Conservation (phyloP, 495 filamentous ascomycete genomes). For the Neurospora sp. region DNA sequence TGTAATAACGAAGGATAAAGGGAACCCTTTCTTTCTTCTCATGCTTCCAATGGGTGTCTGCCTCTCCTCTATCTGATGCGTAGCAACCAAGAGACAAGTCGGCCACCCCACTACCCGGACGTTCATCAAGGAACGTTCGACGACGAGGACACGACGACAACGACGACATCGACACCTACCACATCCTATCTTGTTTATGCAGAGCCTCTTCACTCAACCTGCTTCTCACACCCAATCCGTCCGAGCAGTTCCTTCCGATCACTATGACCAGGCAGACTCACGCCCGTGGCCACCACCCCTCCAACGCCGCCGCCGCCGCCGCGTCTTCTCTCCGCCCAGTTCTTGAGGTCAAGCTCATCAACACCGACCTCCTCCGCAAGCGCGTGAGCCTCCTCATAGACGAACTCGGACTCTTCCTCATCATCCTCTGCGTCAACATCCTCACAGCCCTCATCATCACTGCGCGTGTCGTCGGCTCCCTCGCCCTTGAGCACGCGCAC, state of each 20-base stretch:
- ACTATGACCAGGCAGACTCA: slow-evolving; percentile 57
- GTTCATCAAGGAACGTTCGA: background rate
- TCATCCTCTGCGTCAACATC: slow-evolving; percentile 59
- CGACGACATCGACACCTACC: background rate
- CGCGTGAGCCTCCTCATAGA: slow-evolving; percentile 38
- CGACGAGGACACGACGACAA: background rate
- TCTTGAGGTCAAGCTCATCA: slow-evolving; percentile 47
- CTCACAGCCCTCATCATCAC: slow-evolving; percentile 78
- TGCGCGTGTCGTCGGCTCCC: slow-evolving; percentile 77
- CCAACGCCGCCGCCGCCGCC: slow-evolving; percentile 28
- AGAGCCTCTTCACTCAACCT: slow-evolving; percentile 31
- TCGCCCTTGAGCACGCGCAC: slow-evolving; percentile 62
- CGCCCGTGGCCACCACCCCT: slow-evolving; percentile 37
- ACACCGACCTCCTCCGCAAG: slow-evolving; percentile 59
- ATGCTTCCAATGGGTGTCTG: background rate
- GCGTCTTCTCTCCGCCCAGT: slow-evolving; percentile 34
- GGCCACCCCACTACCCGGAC: background rate
- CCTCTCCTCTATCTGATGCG: background rate
- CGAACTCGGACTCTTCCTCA: slow-evolving; percentile 38
- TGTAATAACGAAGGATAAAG: background rate
- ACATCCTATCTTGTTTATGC: background rate
- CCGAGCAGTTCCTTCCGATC: slow-evolving; percentile 65
- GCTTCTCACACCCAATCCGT: slow-evolving; percentile 67
- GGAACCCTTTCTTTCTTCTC: background rate
- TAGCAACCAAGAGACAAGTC: background rate